Evolutionary conservation across 495 filamentous ascomycete species (phyloP).

Genomic region (Umbilicaria muhlenbergii): DNA sequence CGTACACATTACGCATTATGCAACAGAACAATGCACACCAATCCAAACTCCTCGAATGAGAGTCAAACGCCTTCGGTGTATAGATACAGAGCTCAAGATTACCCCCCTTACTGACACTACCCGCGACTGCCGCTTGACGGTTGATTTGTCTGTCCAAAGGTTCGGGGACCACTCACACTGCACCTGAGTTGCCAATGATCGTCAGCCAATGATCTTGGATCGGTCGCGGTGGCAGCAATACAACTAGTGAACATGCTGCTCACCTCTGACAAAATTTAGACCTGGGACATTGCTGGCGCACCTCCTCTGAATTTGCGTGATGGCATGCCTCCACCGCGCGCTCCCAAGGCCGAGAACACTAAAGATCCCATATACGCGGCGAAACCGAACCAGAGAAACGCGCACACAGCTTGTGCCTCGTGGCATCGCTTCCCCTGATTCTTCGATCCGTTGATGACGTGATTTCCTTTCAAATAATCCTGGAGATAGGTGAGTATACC

Average conservation of each 20-base stretch:
- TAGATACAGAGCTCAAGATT: too few relatives aligned
- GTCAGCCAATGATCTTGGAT: not conserved
- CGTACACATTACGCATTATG: too few relatives aligned
- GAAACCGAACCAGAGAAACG: constrained; percentile 64
- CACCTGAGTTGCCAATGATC: too few relatives aligned
- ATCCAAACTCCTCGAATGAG: too few relatives aligned
- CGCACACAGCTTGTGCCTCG: constrained; percentile 49
- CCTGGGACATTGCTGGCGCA: constrained; percentile 47
- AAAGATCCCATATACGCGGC: constrained; percentile 39
- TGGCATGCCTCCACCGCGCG: constrained; percentile 27
- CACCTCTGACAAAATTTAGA: constrained; percentile 26
- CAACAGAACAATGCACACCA: too few relatives aligned
- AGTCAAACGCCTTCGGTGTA: too few relatives aligned
- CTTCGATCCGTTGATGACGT: constrained; percentile 41
- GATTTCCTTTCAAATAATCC: constrained; percentile 40
- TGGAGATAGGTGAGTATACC: constrained; percentile 14
- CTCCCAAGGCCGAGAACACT: constrained; percentile 31
- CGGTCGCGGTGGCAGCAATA: constrained; percentile 5
- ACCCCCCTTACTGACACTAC: too few relatives aligned
- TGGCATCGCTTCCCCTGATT: constrained; percentile 43
- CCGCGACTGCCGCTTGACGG: too few relatives aligned
- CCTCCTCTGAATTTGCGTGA: constrained; percentile 18
- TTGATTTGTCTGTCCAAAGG: too few relatives aligned
- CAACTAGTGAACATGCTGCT: constrained; percentile 4
- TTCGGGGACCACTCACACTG: too few relatives aligned